Evolutionary conservation across 1,284 basidiomycete genomes (phyloP).

Genomic region (Sanghuangporus baumii): DNA sequence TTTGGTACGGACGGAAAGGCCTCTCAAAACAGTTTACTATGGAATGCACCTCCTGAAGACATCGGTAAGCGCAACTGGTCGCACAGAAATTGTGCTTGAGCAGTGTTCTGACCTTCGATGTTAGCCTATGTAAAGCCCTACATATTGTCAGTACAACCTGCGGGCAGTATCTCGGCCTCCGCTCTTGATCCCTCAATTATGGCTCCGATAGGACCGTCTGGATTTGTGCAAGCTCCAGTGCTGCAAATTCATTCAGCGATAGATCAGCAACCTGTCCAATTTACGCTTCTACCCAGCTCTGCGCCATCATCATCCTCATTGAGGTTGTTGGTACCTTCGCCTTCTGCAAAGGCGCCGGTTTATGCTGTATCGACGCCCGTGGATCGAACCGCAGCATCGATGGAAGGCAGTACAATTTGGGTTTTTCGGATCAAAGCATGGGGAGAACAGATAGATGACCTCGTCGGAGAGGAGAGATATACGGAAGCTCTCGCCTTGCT

Average conservation of each 20-base stretch:
- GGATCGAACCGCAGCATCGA: slow-evolving; percentile 55
- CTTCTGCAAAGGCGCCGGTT: slow-evolving; percentile 49
- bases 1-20: slow-evolving; percentile 69
- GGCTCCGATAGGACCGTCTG: slow-evolving; percentile 23
- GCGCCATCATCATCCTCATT: slow-evolving; percentile 25
- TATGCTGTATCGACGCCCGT: slow-evolving; percentile 70
- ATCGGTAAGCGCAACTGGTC: slow-evolving; percentile 42
- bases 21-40: slow-evolving; percentile 58
- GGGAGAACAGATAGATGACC: slow-evolving; percentile 81
- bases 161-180: slow-evolving; percentile 48
- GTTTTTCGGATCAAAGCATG: slow-evolving; percentile 67
- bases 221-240: slow-evolving; percentile 48
- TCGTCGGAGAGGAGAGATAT: slow-evolving; percentile 70
- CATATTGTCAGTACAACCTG: slow-evolving; percentile 73
- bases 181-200: slow-evolving; percentile 27
- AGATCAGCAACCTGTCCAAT: slow-evolving; percentile 61
- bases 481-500: slow-evolving; percentile 79
- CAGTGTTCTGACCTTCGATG: not conserved
- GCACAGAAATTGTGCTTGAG: not conserved
- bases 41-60: slow-evolving; percentile 81
- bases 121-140: slow-evolving; percentile 81
- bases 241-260: slow-evolving; percentile 79
- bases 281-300: slow-evolving; percentile 59
- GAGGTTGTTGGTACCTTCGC: slow-evolving; percentile 49
- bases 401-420: slow-evolving; percentile 78